These are phyloP conservation scores for Waltergamsia citrina DNA, from an alignment of 2,329 filamentous ascomycete species.

Conservation along the genomic window DNA sequence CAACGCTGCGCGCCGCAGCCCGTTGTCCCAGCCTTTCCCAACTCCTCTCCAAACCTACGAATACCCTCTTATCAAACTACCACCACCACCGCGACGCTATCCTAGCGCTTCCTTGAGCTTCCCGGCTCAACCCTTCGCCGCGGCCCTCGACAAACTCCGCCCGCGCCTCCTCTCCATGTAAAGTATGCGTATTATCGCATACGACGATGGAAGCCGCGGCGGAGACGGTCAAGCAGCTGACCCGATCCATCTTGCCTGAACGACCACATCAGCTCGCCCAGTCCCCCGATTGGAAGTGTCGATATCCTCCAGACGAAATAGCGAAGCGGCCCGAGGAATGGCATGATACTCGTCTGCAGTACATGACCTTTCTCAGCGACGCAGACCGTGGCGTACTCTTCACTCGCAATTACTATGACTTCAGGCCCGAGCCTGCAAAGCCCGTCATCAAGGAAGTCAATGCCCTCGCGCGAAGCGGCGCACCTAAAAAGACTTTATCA, in stretches of 20 bases:
- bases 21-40: too few relatives aligned
- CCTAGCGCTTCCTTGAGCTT: too few relatives aligned
- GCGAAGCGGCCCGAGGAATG: conserved; percentile 36
- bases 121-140: not conserved
- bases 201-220: conserved; percentile 50
- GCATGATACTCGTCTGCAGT: conserved; percentile 40
- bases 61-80: too few relatives aligned
- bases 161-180: not conserved
- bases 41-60: too few relatives aligned
- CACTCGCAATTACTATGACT: conserved; percentile 47
- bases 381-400: conserved; percentile 48
- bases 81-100: too few relatives aligned
- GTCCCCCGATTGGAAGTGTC: conserved; percentile 37
- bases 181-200: conserved; percentile 12
- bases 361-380: conserved; percentile 47
- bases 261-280: conserved; percentile 44
- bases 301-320: conserved; percentile 29
- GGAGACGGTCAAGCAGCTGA: conserved; percentile 44
- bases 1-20: too few relatives aligned
- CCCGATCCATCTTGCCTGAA: conserved; percentile 40
- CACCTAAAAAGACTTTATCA: conserved; percentile 46
- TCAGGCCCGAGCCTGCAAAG: conserved; percentile 40
- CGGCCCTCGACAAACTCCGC: not conserved
- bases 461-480: conserved; percentile 28
- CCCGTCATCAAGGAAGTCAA: conserved; percentile 23